A percentile compares a stretch with the other conserved stretches of the same genome.
Conservation (phyloP, 2,329 filamentous ascomycete species). For the Tolypocladium guangdongense region DNA sequence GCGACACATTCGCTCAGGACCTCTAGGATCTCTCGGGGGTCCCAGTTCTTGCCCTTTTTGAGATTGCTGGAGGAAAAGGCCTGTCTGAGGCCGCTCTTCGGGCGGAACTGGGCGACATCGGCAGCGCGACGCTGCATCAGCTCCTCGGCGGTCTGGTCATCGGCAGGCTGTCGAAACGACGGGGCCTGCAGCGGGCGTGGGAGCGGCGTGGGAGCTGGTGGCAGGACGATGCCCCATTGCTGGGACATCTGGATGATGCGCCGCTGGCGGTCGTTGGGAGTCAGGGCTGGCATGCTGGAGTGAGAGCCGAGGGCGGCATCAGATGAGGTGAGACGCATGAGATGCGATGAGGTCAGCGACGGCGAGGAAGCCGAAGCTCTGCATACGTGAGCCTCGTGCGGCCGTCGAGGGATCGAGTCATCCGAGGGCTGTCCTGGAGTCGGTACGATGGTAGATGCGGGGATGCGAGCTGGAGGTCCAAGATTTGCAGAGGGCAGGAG, state of each 20-base stretch:
- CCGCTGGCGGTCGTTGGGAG: slow-evolving; percentile 27
- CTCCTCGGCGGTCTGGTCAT: slow-evolving; percentile 43
- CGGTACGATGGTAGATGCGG: neutral
- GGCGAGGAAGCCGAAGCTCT: neutral
- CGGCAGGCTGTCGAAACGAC: slow-evolving; percentile 33
- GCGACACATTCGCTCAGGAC: slow-evolving; percentile 38
- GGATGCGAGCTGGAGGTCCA: neutral
- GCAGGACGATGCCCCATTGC: slow-evolving; percentile 37
- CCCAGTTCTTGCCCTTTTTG: slow-evolving; percentile 39
- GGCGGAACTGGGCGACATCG: slow-evolving; percentile 22
- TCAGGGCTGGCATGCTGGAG: slow-evolving; percentile 17
- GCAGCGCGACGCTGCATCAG: slow-evolving; percentile 35
- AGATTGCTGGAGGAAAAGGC: slow-evolving; percentile 26
- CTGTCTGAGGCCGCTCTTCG: slow-evolving; percentile 27
- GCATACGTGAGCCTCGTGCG: neutral
- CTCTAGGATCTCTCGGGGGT: slow-evolving; percentile 41
- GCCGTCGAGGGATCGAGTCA: neutral
- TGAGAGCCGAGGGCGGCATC: neutral
- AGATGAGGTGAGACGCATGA: too few relatives aligned
- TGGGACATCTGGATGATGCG: slow-evolving; percentile 39
- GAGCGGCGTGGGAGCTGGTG: slow-evolving; percentile 27
- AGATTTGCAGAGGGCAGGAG: neutral
- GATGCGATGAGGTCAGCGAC: neutral
- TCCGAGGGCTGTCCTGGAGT: neutral
- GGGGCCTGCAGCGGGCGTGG: slow-evolving; percentile 29